Conservation (phyloP, 2,329 filamentous ascomycete species). For the Delphinella strobiligena region DNA sequence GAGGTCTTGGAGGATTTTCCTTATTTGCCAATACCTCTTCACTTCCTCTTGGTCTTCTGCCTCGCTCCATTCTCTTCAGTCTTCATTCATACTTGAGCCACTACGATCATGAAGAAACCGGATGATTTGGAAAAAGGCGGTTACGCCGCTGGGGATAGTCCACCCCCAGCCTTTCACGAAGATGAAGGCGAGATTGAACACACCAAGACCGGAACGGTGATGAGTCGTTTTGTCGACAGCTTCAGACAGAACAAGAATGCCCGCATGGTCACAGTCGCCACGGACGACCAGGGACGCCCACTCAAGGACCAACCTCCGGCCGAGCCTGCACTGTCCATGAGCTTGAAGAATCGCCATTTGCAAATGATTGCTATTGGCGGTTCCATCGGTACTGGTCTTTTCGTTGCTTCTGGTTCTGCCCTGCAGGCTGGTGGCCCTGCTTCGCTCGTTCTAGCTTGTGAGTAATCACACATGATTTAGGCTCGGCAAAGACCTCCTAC, state of each 20-base stretch:
- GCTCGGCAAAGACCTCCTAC: background rate
- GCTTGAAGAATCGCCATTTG: conserved; percentile 71
- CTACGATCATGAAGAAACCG: too few species aligned
- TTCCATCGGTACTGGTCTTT: conserved; percentile 72
- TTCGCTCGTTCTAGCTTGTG: conserved; percentile 58
- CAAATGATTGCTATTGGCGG: conserved; percentile 98
- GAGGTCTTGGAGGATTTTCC: too few species aligned
- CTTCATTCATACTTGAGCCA: too few species aligned
- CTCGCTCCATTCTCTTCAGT: too few species aligned
- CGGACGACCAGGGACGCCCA: conserved; percentile 22
- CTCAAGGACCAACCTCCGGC: conserved; percentile 33
- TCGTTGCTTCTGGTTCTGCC: conserved; percentile 49
- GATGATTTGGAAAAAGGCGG: too few species aligned
- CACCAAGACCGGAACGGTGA: background rate
- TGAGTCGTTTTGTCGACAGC: conserved; percentile 40
- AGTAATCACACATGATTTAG: background rate
- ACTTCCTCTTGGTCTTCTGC: too few species aligned
- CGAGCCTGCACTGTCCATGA: conserved; percentile 57
- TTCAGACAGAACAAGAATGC: conserved; percentile 52
- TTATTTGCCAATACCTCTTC: too few species aligned
- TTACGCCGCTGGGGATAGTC: too few species aligned
- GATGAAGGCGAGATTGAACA: background rate
- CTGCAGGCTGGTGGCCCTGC: conserved; percentile 64
- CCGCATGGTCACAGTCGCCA: conserved; percentile 36
- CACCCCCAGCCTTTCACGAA: too few species aligned